These are phyloP conservation scores for Leccinum ochraceum DNA, from an alignment of 768 basidiomycete genomes.

Conservation along the genomic window DNA sequence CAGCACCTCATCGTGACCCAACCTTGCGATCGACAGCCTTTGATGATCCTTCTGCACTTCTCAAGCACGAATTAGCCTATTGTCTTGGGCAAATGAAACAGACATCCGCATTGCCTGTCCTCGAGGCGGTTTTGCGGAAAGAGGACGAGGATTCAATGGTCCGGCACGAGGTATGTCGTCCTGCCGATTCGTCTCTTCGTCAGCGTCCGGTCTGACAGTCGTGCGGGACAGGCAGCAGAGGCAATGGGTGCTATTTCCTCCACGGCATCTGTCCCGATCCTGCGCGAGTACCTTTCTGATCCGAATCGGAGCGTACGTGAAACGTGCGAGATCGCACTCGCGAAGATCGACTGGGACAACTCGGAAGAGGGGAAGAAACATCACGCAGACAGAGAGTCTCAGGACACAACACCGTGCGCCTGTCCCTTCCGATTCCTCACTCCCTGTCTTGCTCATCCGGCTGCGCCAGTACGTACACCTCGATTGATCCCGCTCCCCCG, in stretches of 20 bases:
- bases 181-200: not conserved
- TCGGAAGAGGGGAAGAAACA: constrained; percentile 69
- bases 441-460: not conserved
- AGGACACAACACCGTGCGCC: constrained; percentile 39
- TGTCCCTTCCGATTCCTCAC: not conserved
- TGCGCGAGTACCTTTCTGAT: constrained; percentile 36
- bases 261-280: constrained; percentile 57
- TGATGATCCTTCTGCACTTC: constrained; percentile 79
- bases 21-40: constrained; percentile 56
- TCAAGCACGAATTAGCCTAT: constrained; percentile 98
- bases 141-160: constrained; percentile 89
- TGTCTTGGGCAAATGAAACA: constrained; percentile 91
- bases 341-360: constrained; percentile 91
- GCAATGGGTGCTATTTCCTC: constrained; percentile 94
- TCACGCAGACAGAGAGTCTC: constrained; percentile 31
- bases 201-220: constrained; percentile 11
- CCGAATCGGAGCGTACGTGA: not conserved
- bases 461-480: constrained; percentile 62
- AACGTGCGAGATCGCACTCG: constrained; percentile 74
- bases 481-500: constrained; percentile 89
- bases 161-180: constrained; percentile 77
- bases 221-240: constrained; percentile 79
- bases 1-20: not conserved
- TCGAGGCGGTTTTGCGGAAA: constrained; percentile 76
- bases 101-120: constrained; percentile 68